These are phyloP conservation scores for Metschnikowia corniflorae DNA, from an alignment of 805 yeast genomes.

Conservation along the genomic window DNA sequence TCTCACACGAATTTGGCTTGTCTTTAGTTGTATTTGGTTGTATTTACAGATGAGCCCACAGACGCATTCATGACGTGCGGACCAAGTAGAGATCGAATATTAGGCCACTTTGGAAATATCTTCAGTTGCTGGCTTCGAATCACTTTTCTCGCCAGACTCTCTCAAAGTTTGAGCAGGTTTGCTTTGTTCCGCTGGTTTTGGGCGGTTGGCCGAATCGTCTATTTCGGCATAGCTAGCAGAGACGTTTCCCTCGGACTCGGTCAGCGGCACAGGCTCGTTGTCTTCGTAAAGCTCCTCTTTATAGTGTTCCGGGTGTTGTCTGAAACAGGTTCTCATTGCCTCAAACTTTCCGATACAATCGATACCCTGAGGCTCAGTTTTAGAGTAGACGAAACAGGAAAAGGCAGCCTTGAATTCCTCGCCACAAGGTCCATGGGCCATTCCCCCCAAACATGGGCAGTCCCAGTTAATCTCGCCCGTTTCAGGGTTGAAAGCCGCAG, in stretches of 20 bases:
- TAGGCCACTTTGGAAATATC: slow-evolving; percentile 11
- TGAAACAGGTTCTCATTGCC: slow-evolving; percentile 91
- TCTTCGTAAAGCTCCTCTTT: slow-evolving; percentile 88
- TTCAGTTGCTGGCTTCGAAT: slow-evolving; percentile 9
- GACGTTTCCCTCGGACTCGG: background rate
- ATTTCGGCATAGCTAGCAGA: no score
- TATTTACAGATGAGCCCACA: no score
- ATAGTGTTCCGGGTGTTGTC: slow-evolving; percentile 87
- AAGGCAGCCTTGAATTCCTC: slow-evolving; percentile 93
- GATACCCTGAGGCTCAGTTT: slow-evolving; percentile 92
- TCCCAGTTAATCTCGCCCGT: slow-evolving; percentile 99
- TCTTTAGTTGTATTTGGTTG: no score
- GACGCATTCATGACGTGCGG: no score
- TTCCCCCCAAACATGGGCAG: slow-evolving; percentile 98
- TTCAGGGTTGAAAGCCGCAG: slow-evolving; percentile 87
- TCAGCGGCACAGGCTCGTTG: slow-evolving; percentile 26
- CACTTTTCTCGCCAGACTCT: background rate
- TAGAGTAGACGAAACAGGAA: slow-evolving; percentile 90
- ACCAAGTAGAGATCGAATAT: no score
- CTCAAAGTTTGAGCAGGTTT: background rate
- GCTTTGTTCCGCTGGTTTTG: background rate
- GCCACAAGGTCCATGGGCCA: slow-evolving; percentile 99
- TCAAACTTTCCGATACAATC: slow-evolving; percentile 91
- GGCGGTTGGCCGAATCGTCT: background rate
- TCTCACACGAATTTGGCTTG: no score